Percentiles rank a stretch among this genome's conserved stretches.
Conservation (phyloP, 2,329 filamentous ascomycete species). For the Cryphonectria radicalis region DNA sequence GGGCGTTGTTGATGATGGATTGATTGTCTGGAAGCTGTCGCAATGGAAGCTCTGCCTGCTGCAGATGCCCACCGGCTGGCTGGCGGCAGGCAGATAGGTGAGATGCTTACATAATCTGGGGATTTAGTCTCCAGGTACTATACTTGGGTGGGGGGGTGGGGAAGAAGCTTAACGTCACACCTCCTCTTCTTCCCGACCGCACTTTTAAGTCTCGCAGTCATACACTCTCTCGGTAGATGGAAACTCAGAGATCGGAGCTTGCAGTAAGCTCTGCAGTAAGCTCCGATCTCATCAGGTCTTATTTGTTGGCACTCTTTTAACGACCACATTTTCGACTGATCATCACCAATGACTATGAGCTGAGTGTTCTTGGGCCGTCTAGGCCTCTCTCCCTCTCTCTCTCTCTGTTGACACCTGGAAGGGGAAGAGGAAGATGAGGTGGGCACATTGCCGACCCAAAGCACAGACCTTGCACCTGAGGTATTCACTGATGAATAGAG, state of each 20-base stretch:
- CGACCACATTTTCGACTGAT: too few relatives aligned
- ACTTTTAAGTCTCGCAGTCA: not conserved
- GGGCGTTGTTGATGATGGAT: conserved; percentile 8
- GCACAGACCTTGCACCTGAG: not conserved
- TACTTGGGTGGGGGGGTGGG: not conserved
- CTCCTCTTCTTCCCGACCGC: not conserved
- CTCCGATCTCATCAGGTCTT: not conserved
- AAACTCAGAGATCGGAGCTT: not conserved
- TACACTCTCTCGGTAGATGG: not conserved
- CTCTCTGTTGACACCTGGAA: not conserved
- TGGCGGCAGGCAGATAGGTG: conserved; percentile 21
- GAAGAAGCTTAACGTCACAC: not conserved
- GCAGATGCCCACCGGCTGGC: conserved; percentile 2
- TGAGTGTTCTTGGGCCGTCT: not conserved
- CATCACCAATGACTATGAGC: too few relatives aligned
- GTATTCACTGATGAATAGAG: not conserved
- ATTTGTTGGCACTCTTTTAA: not conserved
- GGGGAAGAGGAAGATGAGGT: not conserved
- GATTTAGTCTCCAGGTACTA: not conserved
- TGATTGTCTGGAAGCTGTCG: conserved; percentile 24
- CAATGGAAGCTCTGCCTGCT: conserved; percentile 31
- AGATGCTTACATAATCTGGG: not conserved
- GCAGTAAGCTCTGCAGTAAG: not conserved
- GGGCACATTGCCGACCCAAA: not conserved
- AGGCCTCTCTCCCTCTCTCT: not conserved